Conservation (phyloP, 2,329 filamentous ascomycete species). For the Trichophyton rubrum region DNA sequence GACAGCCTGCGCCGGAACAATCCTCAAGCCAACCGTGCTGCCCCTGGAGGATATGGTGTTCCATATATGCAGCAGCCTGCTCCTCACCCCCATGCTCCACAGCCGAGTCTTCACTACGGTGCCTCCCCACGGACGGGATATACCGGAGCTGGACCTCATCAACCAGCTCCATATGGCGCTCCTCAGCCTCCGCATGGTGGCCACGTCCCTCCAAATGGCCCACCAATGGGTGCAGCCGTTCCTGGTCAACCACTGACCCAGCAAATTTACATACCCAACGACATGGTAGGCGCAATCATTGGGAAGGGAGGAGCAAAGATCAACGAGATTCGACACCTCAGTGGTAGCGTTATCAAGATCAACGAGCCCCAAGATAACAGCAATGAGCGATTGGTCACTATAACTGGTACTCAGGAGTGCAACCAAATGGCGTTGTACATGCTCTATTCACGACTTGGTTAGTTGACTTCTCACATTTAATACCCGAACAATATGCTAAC, state of each 20-base stretch:
- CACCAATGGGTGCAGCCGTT: slow-evolving; percentile 59
- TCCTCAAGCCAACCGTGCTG: slow-evolving; percentile 60
- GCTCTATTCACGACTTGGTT: slow-evolving; percentile 94
- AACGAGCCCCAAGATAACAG: slow-evolving; percentile 98
- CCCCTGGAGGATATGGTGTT: slow-evolving; percentile 57
- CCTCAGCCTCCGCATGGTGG: slow-evolving; percentile 47
- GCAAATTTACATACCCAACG: slow-evolving; percentile 98
- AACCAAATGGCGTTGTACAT: slow-evolving; percentile 99
- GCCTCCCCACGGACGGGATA: slow-evolving; percentile 63
- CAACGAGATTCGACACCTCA: slow-evolving; percentile 95
- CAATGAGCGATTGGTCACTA: slow-evolving; percentile 93
- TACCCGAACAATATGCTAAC: neutral
- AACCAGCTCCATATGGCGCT: slow-evolving; percentile 55
- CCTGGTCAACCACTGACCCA: slow-evolving; percentile 82
- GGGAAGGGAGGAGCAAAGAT: slow-evolving; percentile 98
- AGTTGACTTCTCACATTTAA: slow-evolving; percentile 20
- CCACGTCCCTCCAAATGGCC: slow-evolving; percentile 56
- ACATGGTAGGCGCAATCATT: slow-evolving; percentile 98
- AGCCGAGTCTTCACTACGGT: slow-evolving; percentile 67
- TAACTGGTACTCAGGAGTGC: slow-evolving; percentile 94
- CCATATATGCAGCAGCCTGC: slow-evolving; percentile 61
- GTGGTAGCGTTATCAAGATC: slow-evolving; percentile 98
- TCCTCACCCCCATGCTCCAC: slow-evolving; percentile 41
- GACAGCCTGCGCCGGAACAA: slow-evolving; percentile 71
- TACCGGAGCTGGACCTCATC: slow-evolving; percentile 65